A percentile compares a stretch with the other conserved stretches of the same genome.
Evolutionary conservation across 306 rosid species (phyloP).

Genomic region (Lathyrus oleraceus): DNA sequence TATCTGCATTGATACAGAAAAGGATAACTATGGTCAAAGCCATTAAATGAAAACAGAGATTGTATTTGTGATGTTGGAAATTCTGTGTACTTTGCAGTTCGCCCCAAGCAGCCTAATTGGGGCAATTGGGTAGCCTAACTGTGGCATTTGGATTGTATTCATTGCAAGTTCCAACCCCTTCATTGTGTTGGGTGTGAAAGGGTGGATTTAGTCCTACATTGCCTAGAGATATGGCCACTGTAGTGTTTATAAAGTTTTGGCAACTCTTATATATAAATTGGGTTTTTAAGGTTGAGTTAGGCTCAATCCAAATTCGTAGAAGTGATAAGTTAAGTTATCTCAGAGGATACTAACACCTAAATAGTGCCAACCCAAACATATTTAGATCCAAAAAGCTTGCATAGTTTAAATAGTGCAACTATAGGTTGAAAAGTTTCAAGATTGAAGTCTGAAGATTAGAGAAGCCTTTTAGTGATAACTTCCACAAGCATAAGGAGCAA

Average conservation of each 20-base stretch:
- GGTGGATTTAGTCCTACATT: too few relatives aligned
- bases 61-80: neutral
- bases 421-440: neutral
- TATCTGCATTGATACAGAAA: conserved; percentile 24
- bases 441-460: neutral
- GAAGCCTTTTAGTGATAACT: conserved; percentile 21
- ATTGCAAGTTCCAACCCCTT: too few relatives aligned
- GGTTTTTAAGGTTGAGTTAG: too few relatives aligned
- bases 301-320: too few relatives aligned
- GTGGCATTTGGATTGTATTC: too few relatives aligned
- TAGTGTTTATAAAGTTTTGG: too few relatives aligned
- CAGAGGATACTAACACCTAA: conserved; percentile 7
- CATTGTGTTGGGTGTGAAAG: too few relatives aligned
- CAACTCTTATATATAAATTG: too few relatives aligned
- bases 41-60: conserved; percentile 17
- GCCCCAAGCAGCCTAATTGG: too few relatives aligned
- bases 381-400: conserved; percentile 10
- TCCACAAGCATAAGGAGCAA: conserved; percentile 8
- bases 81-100: too few relatives aligned
- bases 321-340: conserved; percentile 24
- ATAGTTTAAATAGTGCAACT: conserved; percentile 15
- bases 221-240: too few relatives aligned
- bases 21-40: conserved; percentile 24
- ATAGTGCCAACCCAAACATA: conserved; percentile 11
- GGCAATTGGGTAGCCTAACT: too few relatives aligned